Conservation (phyloP, 2,329 filamentous ascomycete genomes). For the Emydomyces testavorans region DNA sequence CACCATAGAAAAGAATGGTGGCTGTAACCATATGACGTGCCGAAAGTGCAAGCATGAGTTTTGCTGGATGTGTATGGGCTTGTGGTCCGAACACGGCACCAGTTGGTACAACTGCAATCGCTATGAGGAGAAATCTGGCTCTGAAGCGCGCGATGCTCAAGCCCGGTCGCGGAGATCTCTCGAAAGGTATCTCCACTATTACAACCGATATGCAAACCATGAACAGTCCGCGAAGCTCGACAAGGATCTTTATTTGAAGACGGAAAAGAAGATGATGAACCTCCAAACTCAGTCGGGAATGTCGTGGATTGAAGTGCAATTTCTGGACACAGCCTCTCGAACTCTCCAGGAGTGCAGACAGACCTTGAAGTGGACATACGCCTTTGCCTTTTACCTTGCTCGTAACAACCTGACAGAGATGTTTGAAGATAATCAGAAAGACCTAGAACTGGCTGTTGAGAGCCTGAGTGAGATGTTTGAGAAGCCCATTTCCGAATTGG, state of each 20-base stretch:
- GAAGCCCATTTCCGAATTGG: slow-evolving; percentile 79
- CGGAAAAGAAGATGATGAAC: slow-evolving; percentile 97
- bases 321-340: slow-evolving; percentile 83
- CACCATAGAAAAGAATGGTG: slow-evolving; percentile 97
- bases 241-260: slow-evolving; percentile 91
- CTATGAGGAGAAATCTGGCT: slow-evolving; percentile 89
- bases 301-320: slow-evolving; percentile 99
- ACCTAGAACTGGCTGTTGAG: slow-evolving; percentile 93
- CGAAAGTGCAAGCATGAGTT: slow-evolving; percentile 93
- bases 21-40: slow-evolving; percentile 97
- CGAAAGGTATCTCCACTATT: slow-evolving; percentile 96
- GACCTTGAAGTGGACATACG: slow-evolving; percentile 98
- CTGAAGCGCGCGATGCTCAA: slow-evolving; percentile 81
- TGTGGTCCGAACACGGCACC: slow-evolving; percentile 96
- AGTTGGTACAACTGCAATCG: slow-evolving; percentile 99
- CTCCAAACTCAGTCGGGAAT: slow-evolving; percentile 87
- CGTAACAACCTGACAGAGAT: slow-evolving; percentile 94
- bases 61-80: slow-evolving; percentile 99
- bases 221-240: slow-evolving; percentile 95
- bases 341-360: slow-evolving; percentile 94
- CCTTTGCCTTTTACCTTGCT: slow-evolving; percentile 94
- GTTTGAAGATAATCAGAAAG: slow-evolving; percentile 97
- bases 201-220: slow-evolving; percentile 97
- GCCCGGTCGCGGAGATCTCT: slow-evolving; percentile 80
- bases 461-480: slow-evolving; percentile 98